Evolutionary conservation across 2,329 filamentous ascomycete species (phyloP).

Genomic region (Epichloe uncinata): DNA sequence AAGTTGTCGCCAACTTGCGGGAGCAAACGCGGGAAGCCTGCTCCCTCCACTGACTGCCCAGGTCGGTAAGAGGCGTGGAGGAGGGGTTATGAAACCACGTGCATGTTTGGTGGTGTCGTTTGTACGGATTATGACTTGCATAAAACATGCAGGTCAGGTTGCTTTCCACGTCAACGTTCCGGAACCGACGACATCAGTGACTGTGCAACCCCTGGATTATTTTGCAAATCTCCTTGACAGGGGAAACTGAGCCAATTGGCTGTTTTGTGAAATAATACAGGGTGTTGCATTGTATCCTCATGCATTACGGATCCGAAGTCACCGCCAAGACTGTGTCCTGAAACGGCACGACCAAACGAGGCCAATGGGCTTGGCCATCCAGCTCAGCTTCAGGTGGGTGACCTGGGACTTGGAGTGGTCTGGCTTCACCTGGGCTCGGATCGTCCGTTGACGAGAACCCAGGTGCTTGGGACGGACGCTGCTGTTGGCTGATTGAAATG

Average conservation of each 20-base stretch:
- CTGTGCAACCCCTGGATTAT: too few species aligned
- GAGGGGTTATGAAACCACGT: background rate
- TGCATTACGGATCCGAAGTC: too few species aligned
- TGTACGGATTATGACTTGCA: background rate
- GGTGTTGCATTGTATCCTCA: too few species aligned
- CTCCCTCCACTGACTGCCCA: background rate
- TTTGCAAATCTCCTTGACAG: too few species aligned
- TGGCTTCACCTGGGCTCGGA: background rate
- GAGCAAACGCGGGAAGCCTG: too few species aligned
- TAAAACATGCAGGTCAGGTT: background rate
- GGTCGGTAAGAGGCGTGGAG: background rate
- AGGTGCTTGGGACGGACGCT: background rate
- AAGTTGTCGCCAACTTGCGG: too few species aligned
- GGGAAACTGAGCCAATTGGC: too few species aligned
- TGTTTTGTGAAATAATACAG: too few species aligned
- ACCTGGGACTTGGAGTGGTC: too few species aligned
- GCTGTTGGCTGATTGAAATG: background rate
- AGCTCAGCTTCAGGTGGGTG: too few species aligned
- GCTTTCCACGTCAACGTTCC: background rate
- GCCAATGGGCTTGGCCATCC: too few species aligned
- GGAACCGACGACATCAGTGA: background rate
- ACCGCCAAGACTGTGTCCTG: background rate
- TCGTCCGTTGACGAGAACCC: background rate
- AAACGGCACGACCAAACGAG: background rate
- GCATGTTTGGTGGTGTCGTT: background rate